These are phyloP conservation scores for Plenodomus biglobosus DNA, from an alignment of 2,329 filamentous ascomycete genomes.

Conservation along the genomic window DNA sequence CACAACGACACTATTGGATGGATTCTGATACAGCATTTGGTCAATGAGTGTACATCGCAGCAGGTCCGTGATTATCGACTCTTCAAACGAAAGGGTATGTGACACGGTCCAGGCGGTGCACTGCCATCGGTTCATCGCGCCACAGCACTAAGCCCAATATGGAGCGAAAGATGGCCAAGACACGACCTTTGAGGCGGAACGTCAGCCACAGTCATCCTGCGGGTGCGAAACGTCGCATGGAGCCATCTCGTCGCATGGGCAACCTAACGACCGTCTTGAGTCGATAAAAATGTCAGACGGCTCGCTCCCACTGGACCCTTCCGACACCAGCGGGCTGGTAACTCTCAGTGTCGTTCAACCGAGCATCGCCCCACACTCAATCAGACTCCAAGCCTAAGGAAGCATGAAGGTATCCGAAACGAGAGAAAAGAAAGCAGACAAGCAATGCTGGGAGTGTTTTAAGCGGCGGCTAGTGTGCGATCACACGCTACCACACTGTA, in stretches of 20 bases:
- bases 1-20: too few relatives aligned
- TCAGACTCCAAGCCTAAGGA: not conserved
- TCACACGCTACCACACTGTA: conserved; percentile 34
- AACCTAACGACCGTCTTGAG: not conserved
- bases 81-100: too few relatives aligned
- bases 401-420: conserved; percentile 14
- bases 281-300: not conserved
- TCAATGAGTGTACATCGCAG: too few relatives aligned
- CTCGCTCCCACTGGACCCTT: not conserved
- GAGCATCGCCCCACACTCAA: not conserved
- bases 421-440: conserved; percentile 23
- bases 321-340: not conserved
- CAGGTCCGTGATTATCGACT: too few relatives aligned
- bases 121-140: not conserved
- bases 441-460: conserved; percentile 41
- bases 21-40: too few relatives aligned
- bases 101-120: not conserved
- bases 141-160: conserved; percentile 6
- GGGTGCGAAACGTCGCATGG: not conserved
- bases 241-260: not conserved
- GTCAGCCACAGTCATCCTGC: not conserved
- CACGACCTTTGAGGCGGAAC: conserved; percentile 3
- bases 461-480: conserved; percentile 39
- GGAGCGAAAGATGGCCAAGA: conserved; percentile 23
- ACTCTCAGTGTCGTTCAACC: not conserved